Evolutionary conservation across 495 filamentous ascomycete species (phyloP).

Genomic region (Corynascus novoguineensis): DNA sequence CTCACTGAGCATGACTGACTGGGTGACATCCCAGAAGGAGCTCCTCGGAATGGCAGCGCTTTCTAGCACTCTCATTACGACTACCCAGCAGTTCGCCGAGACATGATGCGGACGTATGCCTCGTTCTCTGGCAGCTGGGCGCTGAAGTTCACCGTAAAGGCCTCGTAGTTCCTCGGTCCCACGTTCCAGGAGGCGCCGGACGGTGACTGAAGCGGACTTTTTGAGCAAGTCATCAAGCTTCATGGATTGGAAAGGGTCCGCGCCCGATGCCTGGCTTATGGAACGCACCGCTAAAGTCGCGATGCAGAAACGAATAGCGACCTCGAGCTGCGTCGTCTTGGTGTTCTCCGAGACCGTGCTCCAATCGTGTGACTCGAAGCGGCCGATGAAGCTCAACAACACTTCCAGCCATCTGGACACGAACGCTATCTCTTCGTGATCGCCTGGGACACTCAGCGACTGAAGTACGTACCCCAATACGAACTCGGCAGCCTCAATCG

Average conservation of each 20-base stretch:
- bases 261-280: slow-evolving; percentile 28
- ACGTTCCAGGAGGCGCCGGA: slow-evolving; percentile 39
- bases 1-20: slow-evolving; percentile 40
- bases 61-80: slow-evolving; percentile 56
- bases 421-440: slow-evolving; percentile 34
- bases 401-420: slow-evolving; percentile 42
- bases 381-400: slow-evolving; percentile 34
- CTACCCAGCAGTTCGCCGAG: slow-evolving; percentile 59
- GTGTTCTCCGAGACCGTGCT: neutral
- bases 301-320: slow-evolving; percentile 16
- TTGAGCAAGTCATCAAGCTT: slow-evolving; percentile 42
- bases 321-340: slow-evolving; percentile 17
- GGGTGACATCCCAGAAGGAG: slow-evolving; percentile 56
- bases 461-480: slow-evolving; percentile 38
- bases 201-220: slow-evolving; percentile 31
- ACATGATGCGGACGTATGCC: slow-evolving; percentile 59
- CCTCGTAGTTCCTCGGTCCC: slow-evolving; percentile 49
- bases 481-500: slow-evolving; percentile 34
- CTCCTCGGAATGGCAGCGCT: slow-evolving; percentile 39
- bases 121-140: slow-evolving; percentile 49
- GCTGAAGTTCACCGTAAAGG: slow-evolving; percentile 61
- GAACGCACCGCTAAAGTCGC: slow-evolving; percentile 23
- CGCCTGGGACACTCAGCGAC: slow-evolving; percentile 31
- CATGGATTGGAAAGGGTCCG: slow-evolving; percentile 27
- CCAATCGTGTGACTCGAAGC: slow-evolving; percentile 29